Percentiles rank a stretch among this genome's conserved stretches.
Conservation (phyloP, 2,329 filamentous ascomycete species). For the Ophiostoma himal-ulmi region DNA sequence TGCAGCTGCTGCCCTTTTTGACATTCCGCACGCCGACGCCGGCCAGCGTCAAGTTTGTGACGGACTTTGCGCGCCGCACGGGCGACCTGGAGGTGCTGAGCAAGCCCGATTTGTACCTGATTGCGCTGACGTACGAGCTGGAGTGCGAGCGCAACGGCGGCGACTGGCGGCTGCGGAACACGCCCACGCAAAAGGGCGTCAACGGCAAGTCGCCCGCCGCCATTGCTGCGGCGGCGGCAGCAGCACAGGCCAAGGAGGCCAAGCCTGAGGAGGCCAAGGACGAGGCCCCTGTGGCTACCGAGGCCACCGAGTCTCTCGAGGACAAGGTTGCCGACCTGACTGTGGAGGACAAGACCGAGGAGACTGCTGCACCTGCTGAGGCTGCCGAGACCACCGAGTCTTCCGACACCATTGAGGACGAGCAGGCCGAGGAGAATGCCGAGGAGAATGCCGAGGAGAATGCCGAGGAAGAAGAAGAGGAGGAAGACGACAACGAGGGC, state of each 20-base stretch:
- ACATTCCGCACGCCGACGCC: conserved; percentile 68
- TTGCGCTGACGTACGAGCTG: conserved; percentile 90
- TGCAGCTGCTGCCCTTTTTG: conserved; percentile 77
- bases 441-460: neutral
- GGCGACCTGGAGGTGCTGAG: conserved; percentile 86
- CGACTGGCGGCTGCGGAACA: conserved; percentile 74
- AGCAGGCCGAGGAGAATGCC: conserved; percentile 37
- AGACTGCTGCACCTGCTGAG: conserved; percentile 27
- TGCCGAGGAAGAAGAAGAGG: conserved; percentile 34
- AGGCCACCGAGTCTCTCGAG: neutral
- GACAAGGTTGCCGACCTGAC: conserved; percentile 17
- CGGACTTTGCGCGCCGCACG: conserved; percentile 80
- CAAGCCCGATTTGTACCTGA: conserved; percentile 78
- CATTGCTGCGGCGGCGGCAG: conserved; percentile 17
- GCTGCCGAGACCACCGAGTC: neutral
- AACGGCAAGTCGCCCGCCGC: conserved; percentile 59
- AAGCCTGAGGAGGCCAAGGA: neutral
- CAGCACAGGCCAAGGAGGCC: conserved; percentile 4
- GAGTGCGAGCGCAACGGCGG: conserved; percentile 88
- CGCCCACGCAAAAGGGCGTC: conserved; percentile 70
- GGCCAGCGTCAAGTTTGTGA: conserved; percentile 71
- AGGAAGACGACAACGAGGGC: conserved; percentile 34
- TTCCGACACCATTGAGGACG: neutral
- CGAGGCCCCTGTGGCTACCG: conserved; percentile 18
- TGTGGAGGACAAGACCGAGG: neutral